phyloP scores from a whole-genome alignment of 306 rosid genomes.

The Senna tora region DNA sequence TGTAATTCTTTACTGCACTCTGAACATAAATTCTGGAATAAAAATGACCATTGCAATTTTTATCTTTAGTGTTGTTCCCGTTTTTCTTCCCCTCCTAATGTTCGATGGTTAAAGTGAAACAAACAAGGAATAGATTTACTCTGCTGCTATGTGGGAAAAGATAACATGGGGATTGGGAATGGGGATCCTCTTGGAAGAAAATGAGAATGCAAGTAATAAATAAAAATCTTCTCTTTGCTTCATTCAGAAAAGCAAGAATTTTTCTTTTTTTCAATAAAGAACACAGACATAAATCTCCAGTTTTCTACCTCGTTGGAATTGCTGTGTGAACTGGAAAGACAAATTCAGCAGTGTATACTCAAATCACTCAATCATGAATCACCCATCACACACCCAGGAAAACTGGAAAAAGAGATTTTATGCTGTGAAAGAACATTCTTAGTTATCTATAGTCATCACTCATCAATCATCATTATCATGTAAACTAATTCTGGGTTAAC shows the following conservation, averaged over 20 bases:
- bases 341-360: constrained; percentile 30
- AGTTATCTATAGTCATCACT: background rate
- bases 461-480: background rate
- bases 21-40: background rate
- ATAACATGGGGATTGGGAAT: too few relatives aligned
- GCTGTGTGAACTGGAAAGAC: constrained; percentile 24
- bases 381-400: background rate
- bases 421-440: background rate
- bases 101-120: background rate
- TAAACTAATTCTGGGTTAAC: constrained; percentile 19
- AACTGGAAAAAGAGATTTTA: background rate
- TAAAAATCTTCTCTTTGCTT: too few relatives aligned
- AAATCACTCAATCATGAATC: constrained; percentile 34
- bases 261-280: too few relatives aligned
- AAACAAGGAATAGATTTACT: too few relatives aligned
- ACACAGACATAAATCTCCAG: too few relatives aligned
- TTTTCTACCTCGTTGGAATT: background rate
- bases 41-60: constrained; percentile 6
- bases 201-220: too few relatives aligned
- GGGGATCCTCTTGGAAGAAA: too few relatives aligned
- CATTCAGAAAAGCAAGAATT: too few relatives aligned
- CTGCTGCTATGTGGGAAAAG: background rate
- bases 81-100: background rate
- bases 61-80: background rate
- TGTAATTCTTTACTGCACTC: constrained; percentile 23